A percentile compares a stretch with the other conserved stretches of the same genome.
Conservation (phyloP, 805 yeast species). For the Kazachstania taianensis region DNA sequence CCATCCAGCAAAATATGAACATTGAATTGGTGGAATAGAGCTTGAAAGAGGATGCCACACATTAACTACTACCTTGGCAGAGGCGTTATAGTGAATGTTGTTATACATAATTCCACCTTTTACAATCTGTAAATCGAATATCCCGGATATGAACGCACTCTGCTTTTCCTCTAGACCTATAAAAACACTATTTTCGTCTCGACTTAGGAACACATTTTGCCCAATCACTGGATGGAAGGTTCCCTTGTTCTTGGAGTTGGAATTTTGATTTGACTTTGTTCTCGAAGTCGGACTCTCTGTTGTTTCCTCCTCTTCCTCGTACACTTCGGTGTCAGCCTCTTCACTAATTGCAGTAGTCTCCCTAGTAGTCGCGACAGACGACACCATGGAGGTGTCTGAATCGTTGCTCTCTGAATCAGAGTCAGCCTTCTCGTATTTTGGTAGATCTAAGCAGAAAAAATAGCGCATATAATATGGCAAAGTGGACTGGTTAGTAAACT, state of each 20-base stretch:
- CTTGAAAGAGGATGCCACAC: slow-evolving; percentile 25
- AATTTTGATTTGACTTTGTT: neutral
- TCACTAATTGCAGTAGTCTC: slow-evolving; percentile 10
- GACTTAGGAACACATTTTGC: slow-evolving; percentile 11
- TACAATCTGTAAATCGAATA: slow-evolving; percentile 19
- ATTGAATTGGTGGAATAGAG: slow-evolving; percentile 21
- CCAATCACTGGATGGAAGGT: slow-evolving; percentile 10
- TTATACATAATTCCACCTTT: slow-evolving; percentile 28
- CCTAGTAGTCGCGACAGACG: slow-evolving; percentile 7
- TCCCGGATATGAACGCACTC: slow-evolving; percentile 19
- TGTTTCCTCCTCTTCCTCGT: neutral
- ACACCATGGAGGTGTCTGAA: slow-evolving; percentile 8
- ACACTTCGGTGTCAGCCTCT: slow-evolving; percentile 4
- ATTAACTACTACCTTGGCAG: slow-evolving; percentile 9
- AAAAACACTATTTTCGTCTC: slow-evolving; percentile 7
- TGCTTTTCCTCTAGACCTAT: slow-evolving; percentile 21
- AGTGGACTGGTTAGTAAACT: too few species aligned
- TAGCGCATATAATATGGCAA: too few species aligned
- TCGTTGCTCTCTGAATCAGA: slow-evolving; percentile 4
- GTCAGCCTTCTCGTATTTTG: slow-evolving; percentile 5
- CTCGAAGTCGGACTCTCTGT: neutral
- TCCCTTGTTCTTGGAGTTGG: neutral
- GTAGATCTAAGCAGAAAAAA: slow-evolving; percentile 1
- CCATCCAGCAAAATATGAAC: slow-evolving; percentile 29
- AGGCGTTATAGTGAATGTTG: slow-evolving; percentile 24